Base-by-base conservation (phyloP, 2,329 filamentous ascomycete genomes). In the Exserohilum rostratum region DNA sequence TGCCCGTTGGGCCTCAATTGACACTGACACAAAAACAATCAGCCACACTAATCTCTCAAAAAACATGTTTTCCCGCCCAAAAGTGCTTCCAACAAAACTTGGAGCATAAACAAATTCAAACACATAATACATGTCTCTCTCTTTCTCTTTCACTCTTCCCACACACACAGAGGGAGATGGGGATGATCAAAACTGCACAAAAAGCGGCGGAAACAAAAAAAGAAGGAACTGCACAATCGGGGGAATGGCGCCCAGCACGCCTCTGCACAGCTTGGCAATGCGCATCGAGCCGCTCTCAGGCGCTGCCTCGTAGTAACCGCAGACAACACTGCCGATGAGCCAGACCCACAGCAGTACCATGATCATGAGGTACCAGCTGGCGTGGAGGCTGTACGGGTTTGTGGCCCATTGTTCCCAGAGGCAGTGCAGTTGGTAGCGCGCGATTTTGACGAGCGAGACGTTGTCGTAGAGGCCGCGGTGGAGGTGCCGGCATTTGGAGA, bases 171-270 rank as follows among this genome's bases (percentile, higher is more conserved):
- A n/a, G 9, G 9, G n/a, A 3, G 29, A 15, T 25, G 6, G 9
- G n/a, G n/a, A 35, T 6, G 15, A n/a, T 49, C 50, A 53, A 40
- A 53, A 53, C 39, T 50, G 37, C 12, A 53, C 50, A 35, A 52
- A 58, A 30, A 54, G 35, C 30, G 55, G 55, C 22, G 55, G 55
- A 34, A 55, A 58, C 52, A 58, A 30, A 45, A 58, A 58, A 13
- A 55, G 33, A 10, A 55, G 42, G 15, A 56, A 46, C 44, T 55
- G 52, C 39, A 50, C 44, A 33, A 53, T 46, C 29, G 47, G 52
- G 11, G 55, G 55, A 18, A 58, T 46, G 6, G 47, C 35, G 30
- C 55, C 55, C 18, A 58, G 18, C 27, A 51, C 18, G 9, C 48
- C 52, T 27, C 55, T 48, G 25, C 44, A 55, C 22, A 58, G 25